Evolutionary conservation across 495 filamentous ascomycete genomes (phyloP).

Genomic region (Aspergillus carlsbadensis): DNA sequence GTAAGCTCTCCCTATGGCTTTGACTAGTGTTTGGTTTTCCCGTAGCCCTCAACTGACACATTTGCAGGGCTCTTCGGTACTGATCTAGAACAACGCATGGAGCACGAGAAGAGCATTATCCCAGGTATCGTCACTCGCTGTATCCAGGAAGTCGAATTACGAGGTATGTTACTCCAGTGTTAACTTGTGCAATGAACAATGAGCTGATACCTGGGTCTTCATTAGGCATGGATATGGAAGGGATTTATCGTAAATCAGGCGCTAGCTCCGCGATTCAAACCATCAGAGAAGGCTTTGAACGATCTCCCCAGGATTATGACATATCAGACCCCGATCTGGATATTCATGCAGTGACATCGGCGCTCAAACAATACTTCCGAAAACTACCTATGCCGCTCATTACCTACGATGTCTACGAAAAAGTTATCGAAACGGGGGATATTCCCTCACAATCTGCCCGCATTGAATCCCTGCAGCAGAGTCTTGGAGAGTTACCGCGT

Average conservation of each 20-base stretch:
- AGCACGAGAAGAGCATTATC: conserved; percentile 86
- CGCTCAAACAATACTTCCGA: conserved; percentile 96
- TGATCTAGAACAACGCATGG: conserved; percentile 80
- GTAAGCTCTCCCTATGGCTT: conserved; percentile 21
- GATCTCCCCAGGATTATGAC: conserved; percentile 67
- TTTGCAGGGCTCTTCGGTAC: conserved; percentile 78
- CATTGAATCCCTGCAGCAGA: conserved; percentile 64
- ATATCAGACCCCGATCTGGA: conserved; percentile 92
- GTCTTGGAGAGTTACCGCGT: conserved; percentile 72
- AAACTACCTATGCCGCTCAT: conserved; percentile 89
- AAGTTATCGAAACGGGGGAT: conserved; percentile 70
- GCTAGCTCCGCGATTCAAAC: conserved; percentile 81
- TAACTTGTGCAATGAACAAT: not conserved
- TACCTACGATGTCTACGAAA: conserved; percentile 90
- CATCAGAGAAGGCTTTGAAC: conserved; percentile 89
- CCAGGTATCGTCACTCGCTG: conserved; percentile 89
- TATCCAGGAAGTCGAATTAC: conserved; percentile 94
- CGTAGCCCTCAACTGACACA: not conserved
- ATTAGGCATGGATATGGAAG: conserved; percentile 94
- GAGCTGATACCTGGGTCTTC: conserved; percentile 6
- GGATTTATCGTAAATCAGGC: conserved; percentile 97
- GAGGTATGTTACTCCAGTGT: conserved; percentile 53
- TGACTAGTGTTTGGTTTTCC: not conserved
- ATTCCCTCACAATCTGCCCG: conserved; percentile 43
- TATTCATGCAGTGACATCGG: conserved; percentile 93